phyloP scores from a whole-genome alignment of 2,329 filamentous ascomycete species.

The Aspergillus puulaauensis region DNA sequence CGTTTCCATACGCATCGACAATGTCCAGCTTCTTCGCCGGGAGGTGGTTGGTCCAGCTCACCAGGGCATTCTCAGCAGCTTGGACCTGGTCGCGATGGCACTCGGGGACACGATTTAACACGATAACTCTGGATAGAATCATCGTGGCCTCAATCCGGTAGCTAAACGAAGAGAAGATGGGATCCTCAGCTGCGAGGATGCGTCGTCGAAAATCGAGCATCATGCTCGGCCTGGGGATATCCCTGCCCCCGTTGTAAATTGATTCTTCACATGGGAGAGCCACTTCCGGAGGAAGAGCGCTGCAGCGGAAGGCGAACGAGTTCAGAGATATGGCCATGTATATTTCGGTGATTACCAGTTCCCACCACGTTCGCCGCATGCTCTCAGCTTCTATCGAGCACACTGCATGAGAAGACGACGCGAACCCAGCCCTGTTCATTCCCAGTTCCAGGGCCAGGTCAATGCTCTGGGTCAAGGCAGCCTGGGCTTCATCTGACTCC shows the following conservation, averaged over 20 bases:
- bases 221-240: conserved; percentile 58
- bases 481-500: conserved; percentile 33
- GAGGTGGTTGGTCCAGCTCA: conserved; percentile 76
- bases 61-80: conserved; percentile 55
- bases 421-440: conserved; percentile 68
- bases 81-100: conserved; percentile 56
- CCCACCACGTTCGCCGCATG: conserved; percentile 88
- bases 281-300: conserved; percentile 67
- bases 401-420: conserved; percentile 40
- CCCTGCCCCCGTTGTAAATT: conserved; percentile 50
- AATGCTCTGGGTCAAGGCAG: conserved; percentile 61
- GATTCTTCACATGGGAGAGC: conserved; percentile 76
- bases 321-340: conserved; percentile 69
- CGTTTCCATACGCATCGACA: conserved; percentile 64
- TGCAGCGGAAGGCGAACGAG: conserved; percentile 57
- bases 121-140: conserved; percentile 72
- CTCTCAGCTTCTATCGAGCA: conserved; percentile 70
- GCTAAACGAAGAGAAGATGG: conserved; percentile 72
- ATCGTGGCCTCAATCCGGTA: conserved; percentile 78
- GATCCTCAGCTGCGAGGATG: conserved; percentile 62
- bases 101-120: conserved; percentile 37
- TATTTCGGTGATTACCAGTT: conserved; percentile 71
- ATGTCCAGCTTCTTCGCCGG: conserved; percentile 68
- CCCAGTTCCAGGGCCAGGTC: conserved; percentile 71
- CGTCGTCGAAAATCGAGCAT: conserved; percentile 59